Evolutionary conservation across 2,329 filamentous ascomycete species (phyloP).

Genomic region (Thielaviopsis ethacetica): DNA sequence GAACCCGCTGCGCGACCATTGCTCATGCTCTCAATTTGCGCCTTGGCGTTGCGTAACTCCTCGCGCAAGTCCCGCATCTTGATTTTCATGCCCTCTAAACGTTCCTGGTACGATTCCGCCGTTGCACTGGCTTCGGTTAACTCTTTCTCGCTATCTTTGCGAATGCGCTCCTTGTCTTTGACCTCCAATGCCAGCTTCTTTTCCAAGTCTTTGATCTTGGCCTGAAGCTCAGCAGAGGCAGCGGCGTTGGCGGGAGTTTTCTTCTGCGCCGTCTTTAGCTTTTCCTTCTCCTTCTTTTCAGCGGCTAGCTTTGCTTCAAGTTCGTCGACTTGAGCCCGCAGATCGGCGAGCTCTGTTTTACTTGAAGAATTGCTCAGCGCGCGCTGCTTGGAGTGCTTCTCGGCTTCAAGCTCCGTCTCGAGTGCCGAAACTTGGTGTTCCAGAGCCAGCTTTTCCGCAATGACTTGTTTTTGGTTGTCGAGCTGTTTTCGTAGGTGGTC

Average conservation of each 20-base stretch:
- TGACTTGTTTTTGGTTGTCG: constrained; percentile 44
- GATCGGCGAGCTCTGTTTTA: constrained; percentile 27
- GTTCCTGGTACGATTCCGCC: constrained; percentile 50
- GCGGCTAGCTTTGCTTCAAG: constrained; percentile 21
- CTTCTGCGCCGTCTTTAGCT: constrained; percentile 21
- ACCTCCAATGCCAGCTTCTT: constrained; percentile 24
- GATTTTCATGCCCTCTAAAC: constrained; percentile 49
- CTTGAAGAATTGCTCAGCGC: constrained; percentile 17
- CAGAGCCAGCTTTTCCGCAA: constrained; percentile 65
- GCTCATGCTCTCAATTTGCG: constrained; percentile 25
- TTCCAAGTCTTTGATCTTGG: constrained; percentile 15
- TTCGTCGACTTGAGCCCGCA: constrained; percentile 21
- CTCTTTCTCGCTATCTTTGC: constrained; percentile 34
- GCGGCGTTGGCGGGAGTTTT: constrained; percentile 2
- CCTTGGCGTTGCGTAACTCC: constrained; percentile 23
- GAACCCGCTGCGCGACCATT: constrained; percentile 5
- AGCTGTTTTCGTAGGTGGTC: constrained; percentile 40
- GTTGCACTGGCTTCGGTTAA: constrained; percentile 44
- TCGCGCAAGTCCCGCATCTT: constrained; percentile 51
- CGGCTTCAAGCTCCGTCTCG: constrained; percentile 69
- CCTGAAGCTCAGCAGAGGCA: neutral
- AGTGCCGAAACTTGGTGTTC: constrained; percentile 62
- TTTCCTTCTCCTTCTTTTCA: constrained; percentile 31
- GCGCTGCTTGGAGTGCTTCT: constrained; percentile 31
- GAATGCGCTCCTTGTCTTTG: constrained; percentile 29